Conservation (phyloP, 1,139 yeast genomes). For the Candida sp. region DNA sequence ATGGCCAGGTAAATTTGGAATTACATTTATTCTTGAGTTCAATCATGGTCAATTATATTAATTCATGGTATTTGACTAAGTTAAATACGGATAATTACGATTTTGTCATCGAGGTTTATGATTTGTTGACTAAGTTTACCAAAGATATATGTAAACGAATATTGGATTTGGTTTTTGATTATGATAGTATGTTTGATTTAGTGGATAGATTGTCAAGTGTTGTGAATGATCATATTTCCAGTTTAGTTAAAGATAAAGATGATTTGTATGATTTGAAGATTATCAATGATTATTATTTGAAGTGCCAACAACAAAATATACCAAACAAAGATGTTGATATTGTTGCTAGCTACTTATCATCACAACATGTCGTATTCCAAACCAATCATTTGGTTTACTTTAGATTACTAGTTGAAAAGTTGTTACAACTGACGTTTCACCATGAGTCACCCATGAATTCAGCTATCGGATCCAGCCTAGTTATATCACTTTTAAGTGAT, state of each 20-base stretch:
- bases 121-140: slow-evolving; percentile 25
- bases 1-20: slow-evolving; percentile 18
- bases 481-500: slow-evolving; percentile 29
- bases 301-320: slow-evolving; percentile 3
- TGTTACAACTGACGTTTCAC: slow-evolving; percentile 18
- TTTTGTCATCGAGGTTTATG: slow-evolving; percentile 30
- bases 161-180: slow-evolving; percentile 4
- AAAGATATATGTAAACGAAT: slow-evolving; percentile 20
- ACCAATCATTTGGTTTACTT: slow-evolving; percentile 16
- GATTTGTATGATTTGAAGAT: slow-evolving; percentile 11
- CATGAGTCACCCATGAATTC: slow-evolving; percentile 19
- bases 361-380: slow-evolving; percentile 17
- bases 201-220: slow-evolving; percentile 23
- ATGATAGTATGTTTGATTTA: slow-evolving; percentile 4
- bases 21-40: slow-evolving; percentile 35
- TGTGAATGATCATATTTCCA: slow-evolving; percentile 24
- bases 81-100: slow-evolving; percentile 38
- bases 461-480: slow-evolving; percentile 25
- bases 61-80: slow-evolving; percentile 38
- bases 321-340: slow-evolving; percentile 11
- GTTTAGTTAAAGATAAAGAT: slow-evolving; percentile 13
- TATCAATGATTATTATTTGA: slow-evolving; percentile 10
- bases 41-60: slow-evolving; percentile 30
- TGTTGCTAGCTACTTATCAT: slow-evolving; percentile 10
- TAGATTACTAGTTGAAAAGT: slow-evolving; percentile 19